These are phyloP conservation scores for Boechera retrofracta DNA, from an alignment of 345 rosid genomes.

Conservation along the genomic window DNA sequence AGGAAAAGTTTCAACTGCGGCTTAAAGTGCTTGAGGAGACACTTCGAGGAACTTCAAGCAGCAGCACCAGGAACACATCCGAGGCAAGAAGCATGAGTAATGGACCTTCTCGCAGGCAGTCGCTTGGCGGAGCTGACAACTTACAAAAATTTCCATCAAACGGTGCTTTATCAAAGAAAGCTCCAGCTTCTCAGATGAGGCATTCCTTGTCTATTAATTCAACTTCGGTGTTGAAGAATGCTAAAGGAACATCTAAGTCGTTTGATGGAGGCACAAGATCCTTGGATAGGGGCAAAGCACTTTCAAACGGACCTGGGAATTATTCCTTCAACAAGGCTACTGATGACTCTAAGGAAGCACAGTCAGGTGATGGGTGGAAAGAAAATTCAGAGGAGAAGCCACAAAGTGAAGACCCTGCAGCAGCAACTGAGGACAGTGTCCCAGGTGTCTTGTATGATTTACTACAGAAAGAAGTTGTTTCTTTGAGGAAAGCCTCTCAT, in stretches of 20 bases:
- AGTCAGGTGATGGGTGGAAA: conserved; percentile 47
- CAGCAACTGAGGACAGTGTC: conserved; percentile 62
- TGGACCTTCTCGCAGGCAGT: conserved; percentile 95
- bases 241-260: conserved; percentile 97
- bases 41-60: conserved; percentile 78
- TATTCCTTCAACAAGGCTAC: conserved; percentile 76
- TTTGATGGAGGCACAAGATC: conserved; percentile 99
- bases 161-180: conserved; percentile 80
- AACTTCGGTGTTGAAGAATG: conserved; percentile 79
- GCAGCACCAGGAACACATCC: conserved; percentile 52
- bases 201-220: conserved; percentile 59
- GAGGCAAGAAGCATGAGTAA: conserved; percentile 85
- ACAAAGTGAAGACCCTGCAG: conserved; percentile 44
- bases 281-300: conserved; percentile 73
- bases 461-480: conserved; percentile 86
- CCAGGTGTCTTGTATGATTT: conserved; percentile 86
- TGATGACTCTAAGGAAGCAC: conserved; percentile 66
- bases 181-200: conserved; percentile 60
- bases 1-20: conserved; percentile 94
- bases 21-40: conserved; percentile 95
- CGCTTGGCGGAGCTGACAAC: conserved; percentile 92
- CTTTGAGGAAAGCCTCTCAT: conserved; percentile 88
- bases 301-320: conserved; percentile 72
- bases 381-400: conserved; percentile 60
- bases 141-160: conserved; percentile 72